Base-by-base conservation (phyloP, 129 eudicot species). In the Centaurea solstitialis region DNA sequence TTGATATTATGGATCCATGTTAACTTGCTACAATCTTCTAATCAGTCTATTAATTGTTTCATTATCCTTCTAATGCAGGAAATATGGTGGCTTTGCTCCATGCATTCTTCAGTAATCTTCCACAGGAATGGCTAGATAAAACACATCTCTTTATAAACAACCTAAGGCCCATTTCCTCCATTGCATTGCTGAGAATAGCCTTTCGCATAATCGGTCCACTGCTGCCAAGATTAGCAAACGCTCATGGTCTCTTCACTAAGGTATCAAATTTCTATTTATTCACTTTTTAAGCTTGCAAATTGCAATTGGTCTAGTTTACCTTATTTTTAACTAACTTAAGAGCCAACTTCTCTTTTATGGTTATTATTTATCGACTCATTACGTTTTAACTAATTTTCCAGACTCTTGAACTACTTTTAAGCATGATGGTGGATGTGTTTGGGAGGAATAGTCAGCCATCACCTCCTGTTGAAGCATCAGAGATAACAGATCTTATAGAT, bases 201-300 rank as follows among this genome's bases (percentile, higher is more conserved):
- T 94, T 94, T 73, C 97, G 97, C 37, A 88, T 94, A 59, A 87
- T 94, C 75, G 95, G 98, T 59, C 97, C 98, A 1, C 80, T 94
- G 85, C 92, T 94, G 78, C 93, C 93, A 47, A 86, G 95, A 86
- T 78, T 94, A 69, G 93, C 93, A 67, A 94, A 91, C 87, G 92
- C 95, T 76, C 98, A 91, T 67, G 69, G 82, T 68, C 92, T 93
- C 78, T 93, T 93, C 85, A 84, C 69, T 68, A 93, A 93, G 97
- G 96, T 93, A 87, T 45, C 30, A 1, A 50, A 26, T 39, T 9
- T 7, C 23, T 8, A 47, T 45, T 74, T 30, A 8, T 22, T 9
- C 10, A 64, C 22, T 74, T 45, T 74, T 57, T n/a, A 18, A 18
- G 17, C 65, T 17, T 5, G 8, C 62, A 13, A 13, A 22, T 17